Evolutionary conservation across 257 asterid genomes (phyloP).

Genomic region (Plantago elongata): DNA sequence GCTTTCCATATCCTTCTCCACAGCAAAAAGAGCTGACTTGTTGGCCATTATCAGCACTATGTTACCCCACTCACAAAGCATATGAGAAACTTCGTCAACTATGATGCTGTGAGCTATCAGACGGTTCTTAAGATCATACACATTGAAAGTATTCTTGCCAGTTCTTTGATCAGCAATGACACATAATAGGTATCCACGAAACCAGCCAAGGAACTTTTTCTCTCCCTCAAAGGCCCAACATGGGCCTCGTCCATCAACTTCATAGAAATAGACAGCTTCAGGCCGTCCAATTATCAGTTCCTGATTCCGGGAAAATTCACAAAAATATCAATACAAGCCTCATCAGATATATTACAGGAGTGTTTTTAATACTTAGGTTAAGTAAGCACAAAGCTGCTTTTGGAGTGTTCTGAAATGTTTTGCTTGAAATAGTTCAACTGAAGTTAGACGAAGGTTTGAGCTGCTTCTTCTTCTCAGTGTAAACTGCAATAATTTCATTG

Average conservation of each 20-base stretch:
- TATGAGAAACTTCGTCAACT: conserved; percentile 75
- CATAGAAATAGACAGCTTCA: conserved; percentile 92
- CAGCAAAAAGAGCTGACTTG: conserved; percentile 69
- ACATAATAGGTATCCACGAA: conserved; percentile 89
- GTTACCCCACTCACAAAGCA: conserved; percentile 99
- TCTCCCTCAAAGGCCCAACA: conserved; percentile 99
- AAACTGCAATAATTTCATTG: no score
- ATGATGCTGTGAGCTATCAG: conserved; percentile 78
- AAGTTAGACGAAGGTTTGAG: no score
- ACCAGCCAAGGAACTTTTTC: conserved; percentile 84
- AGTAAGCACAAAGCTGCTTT: no score
- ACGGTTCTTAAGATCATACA: conserved; percentile 87
- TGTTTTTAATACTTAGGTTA: no score
- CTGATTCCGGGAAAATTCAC: conserved; percentile 33
- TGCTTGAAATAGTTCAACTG: no score
- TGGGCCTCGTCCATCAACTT: conserved; percentile 98
- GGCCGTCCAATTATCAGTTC: conserved; percentile 90
- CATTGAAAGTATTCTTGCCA: conserved; percentile 60
- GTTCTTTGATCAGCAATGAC: conserved; percentile 80
- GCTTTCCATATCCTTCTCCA: conserved; percentile 99
- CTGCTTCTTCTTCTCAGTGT: no score
- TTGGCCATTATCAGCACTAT: conserved; percentile 77
- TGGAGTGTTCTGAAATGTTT: no score
- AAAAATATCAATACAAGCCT: conserved; percentile 2
- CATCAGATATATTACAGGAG: not conserved